Conservation (phyloP, 805 yeast species). For the Lachancea fermentati region DNA sequence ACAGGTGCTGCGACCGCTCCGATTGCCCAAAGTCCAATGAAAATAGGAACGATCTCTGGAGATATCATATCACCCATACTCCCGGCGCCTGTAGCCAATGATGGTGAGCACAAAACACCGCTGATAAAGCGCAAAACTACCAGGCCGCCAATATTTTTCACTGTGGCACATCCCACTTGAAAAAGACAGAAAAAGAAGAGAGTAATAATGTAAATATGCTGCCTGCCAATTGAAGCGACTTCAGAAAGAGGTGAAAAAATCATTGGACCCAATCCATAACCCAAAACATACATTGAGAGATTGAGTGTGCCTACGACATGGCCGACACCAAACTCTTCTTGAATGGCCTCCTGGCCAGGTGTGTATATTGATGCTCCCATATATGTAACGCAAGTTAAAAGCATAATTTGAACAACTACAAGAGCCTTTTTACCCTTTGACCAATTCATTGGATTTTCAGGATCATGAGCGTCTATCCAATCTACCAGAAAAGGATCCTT, state of each 20-base stretch:
- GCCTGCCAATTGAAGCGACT: conserved; percentile 48
- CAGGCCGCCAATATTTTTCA: conserved; percentile 45
- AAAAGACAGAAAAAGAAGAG: conserved; percentile 43
- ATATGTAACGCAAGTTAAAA: conserved; percentile 48
- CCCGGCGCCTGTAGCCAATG: conserved; percentile 55
- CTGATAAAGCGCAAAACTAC: conserved; percentile 46
- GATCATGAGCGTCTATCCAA: conserved; percentile 37
- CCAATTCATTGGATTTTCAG: conserved; percentile 57
- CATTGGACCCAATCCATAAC: conserved; percentile 59
- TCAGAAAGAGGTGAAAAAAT: conserved; percentile 56
- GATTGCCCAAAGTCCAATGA: conserved; percentile 47
- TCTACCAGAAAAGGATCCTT: conserved; percentile 29
- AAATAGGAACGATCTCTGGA: conserved; percentile 40
- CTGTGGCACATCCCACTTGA: conserved; percentile 53
- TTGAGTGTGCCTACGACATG: conserved; percentile 45
- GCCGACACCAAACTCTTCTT: conserved; percentile 41
- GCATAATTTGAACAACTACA: conserved; percentile 36
- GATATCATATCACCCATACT: conserved; percentile 45
- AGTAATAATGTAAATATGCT: conserved; percentile 42
- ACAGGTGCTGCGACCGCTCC: conserved; percentile 53
- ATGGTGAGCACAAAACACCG: conserved; percentile 53
- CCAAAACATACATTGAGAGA: conserved; percentile 49
- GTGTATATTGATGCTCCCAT: conserved; percentile 53
- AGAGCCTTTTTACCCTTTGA: conserved; percentile 36
- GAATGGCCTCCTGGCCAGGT: conserved; percentile 44